A percentile compares a stretch with the other conserved stretches of the same genome.
Evolutionary conservation across 2,329 filamentous ascomycete species (phyloP).

Genomic region (Cladosporium sphaerospermum): DNA sequence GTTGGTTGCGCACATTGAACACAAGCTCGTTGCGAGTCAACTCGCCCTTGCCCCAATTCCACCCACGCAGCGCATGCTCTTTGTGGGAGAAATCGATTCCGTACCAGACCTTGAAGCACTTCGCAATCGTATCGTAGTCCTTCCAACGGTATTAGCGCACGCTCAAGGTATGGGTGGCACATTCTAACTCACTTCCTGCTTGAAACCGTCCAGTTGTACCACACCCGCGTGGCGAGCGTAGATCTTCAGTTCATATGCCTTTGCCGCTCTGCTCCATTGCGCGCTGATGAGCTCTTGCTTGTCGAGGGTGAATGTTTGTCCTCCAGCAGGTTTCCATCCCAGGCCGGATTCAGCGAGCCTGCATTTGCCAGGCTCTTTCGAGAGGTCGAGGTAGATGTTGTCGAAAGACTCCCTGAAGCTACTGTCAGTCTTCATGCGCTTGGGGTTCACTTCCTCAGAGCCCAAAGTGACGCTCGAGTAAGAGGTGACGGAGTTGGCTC

Average conservation of each 20-base stretch:
- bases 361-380: conserved; percentile 86
- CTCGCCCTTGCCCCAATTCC: conserved; percentile 99
- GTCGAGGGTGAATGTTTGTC: conserved; percentile 91
- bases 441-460: no score
- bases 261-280: conserved; percentile 90
- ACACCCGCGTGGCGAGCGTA: conserved; percentile 76
- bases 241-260: conserved; percentile 91
- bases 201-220: conserved; percentile 91
- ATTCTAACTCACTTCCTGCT: conserved; percentile 59
- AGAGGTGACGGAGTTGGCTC: no score
- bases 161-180: not conserved
- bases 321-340: conserved; percentile 88
- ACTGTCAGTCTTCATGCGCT: no score
- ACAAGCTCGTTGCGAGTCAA: conserved; percentile 91
- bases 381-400: conserved; percentile 92
- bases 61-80: conserved; percentile 90
- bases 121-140: conserved; percentile 84
- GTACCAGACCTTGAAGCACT: conserved; percentile 98
- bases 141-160: conserved; percentile 27
- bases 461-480: no score
- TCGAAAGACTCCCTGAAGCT: conserved; percentile 78
- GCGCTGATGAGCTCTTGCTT: conserved; percentile 75
- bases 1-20: conserved; percentile 95
- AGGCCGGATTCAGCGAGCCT: conserved; percentile 90
- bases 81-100: conserved; percentile 85